phyloP scores from a whole-genome alignment of 768 basidiomycete genomes.

The Leucocoprinus leucothites region DNA sequence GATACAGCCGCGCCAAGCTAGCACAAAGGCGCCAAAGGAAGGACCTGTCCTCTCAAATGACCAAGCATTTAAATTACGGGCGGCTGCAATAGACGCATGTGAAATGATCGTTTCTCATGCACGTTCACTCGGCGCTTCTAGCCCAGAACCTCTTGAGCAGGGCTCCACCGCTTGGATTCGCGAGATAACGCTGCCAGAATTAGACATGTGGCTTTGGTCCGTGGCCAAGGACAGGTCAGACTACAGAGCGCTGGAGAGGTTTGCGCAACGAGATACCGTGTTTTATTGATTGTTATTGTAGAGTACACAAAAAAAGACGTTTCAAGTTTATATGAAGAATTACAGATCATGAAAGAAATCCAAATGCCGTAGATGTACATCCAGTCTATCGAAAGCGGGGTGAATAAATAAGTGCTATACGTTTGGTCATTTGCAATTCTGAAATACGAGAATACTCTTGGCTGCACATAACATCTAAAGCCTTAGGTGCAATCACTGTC shows the following conservation, averaged over 20 bases:
- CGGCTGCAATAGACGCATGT: constrained; percentile 78
- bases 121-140: constrained; percentile 25
- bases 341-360: not conserved
- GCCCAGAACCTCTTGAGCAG: constrained; percentile 17
- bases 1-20: not conserved
- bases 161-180: constrained; percentile 42
- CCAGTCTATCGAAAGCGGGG: not conserved
- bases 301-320: not conserved
- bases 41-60: constrained; percentile 53
- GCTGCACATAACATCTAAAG: too few species aligned
- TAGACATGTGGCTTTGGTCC: constrained; percentile 83
- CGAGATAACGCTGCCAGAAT: constrained; percentile 51
- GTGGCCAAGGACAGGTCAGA: constrained; percentile 76
- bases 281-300: constrained; percentile 51
- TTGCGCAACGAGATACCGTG: constrained; percentile 61
- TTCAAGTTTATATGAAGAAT: not conserved
- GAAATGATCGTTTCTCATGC: constrained; percentile 62
- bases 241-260: constrained; percentile 63
- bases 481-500: constrained; percentile 48
- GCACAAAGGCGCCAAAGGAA: constrained; percentile 25
- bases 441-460: too few species aligned
- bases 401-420: not conserved
- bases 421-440: too few species aligned
- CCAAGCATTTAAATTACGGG: constrained; percentile 73
- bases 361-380: not conserved